Conservation (phyloP, 306 rosid species). For the Quercus wislizeni region DNA sequence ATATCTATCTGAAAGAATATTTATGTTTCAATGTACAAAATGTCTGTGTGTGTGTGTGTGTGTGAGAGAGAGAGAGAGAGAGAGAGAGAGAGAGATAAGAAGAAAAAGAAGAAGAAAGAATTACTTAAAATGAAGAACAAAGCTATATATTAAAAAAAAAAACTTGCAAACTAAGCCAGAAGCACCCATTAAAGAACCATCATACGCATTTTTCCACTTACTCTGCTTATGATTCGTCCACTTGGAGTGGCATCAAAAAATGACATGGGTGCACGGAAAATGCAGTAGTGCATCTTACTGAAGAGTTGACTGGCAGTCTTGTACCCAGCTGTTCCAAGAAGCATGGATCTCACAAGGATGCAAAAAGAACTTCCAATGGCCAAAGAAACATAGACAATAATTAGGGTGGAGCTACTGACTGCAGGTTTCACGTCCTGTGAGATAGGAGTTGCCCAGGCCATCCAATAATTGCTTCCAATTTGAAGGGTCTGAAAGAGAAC, state of each 20-base stretch:
- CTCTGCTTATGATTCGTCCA: conserved; percentile 42
- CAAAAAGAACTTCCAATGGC: conserved; percentile 61
- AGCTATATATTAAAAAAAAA: neutral
- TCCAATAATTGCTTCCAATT: too few relatives aligned
- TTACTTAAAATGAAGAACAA: neutral
- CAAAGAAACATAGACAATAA: conserved; percentile 53
- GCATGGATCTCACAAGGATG: conserved; percentile 39
- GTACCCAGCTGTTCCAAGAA: conserved; percentile 53
- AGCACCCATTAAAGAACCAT: neutral
- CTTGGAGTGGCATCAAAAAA: too few relatives aligned
- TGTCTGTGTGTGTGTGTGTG: too few relatives aligned
- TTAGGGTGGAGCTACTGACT: too few relatives aligned
- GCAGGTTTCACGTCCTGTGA: too few relatives aligned
- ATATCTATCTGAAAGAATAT: neutral
- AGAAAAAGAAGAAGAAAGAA: neutral
- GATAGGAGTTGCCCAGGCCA: too few relatives aligned
- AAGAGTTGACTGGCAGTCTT: conserved; percentile 72
- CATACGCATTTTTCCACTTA: conserved; percentile 12
- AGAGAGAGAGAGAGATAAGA: too few relatives aligned
- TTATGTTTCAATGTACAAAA: neutral
- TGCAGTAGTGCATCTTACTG: neutral
- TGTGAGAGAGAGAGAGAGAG: too few relatives aligned
- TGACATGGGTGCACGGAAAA: too few relatives aligned
- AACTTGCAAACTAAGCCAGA: neutral
- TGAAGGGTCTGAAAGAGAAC: too few relatives aligned